phyloP scores from a whole-genome alignment of 345 rosid genomes.

The Euphorbia tirucalli region DNA sequence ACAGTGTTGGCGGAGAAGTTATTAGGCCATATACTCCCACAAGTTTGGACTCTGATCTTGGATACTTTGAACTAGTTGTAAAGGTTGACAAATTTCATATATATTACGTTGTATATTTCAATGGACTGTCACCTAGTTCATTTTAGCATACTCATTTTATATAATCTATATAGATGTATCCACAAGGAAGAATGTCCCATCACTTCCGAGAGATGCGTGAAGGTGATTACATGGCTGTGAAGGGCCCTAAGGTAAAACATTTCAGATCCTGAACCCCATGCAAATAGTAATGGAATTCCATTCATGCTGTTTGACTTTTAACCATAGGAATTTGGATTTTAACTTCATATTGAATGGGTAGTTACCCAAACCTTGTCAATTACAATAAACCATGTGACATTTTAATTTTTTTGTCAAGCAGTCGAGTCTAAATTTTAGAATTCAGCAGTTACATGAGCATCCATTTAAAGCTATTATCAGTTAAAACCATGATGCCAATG shows the following conservation, averaged over 20 bases:
- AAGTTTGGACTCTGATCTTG: conserved; percentile 31
- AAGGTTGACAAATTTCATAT: conserved; percentile 16
- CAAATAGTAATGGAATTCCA: not conserved
- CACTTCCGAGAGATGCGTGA: conserved; percentile 27
- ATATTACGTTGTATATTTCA: not conserved
- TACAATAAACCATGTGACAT: no score
- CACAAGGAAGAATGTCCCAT: conserved; percentile 37
- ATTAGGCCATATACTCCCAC: conserved; percentile 32
- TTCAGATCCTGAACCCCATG: not conserved
- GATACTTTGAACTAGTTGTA: conserved; percentile 28
- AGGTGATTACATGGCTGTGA: conserved; percentile 30
- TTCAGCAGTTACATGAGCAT: not conserved
- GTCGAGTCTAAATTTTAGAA: no score
- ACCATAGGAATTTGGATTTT: not conserved
- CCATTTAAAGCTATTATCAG: not conserved
- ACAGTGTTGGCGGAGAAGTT: conserved; percentile 30
- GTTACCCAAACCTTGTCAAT: no score
- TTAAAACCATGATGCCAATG: not conserved
- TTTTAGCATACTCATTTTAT: not conserved
- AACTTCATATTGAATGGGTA: no score
- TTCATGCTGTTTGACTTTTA: not conserved
- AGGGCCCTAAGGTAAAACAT: conserved; percentile 32
- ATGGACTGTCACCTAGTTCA: not conserved
- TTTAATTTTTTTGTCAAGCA: no score
- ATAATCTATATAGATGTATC: conserved; percentile 26